A percentile compares a stretch with the other conserved stretches of the same genome.
phyloP scores from a whole-genome alignment of 164 flowering plant genomes.

The Euptelea pleiosperma region DNA sequence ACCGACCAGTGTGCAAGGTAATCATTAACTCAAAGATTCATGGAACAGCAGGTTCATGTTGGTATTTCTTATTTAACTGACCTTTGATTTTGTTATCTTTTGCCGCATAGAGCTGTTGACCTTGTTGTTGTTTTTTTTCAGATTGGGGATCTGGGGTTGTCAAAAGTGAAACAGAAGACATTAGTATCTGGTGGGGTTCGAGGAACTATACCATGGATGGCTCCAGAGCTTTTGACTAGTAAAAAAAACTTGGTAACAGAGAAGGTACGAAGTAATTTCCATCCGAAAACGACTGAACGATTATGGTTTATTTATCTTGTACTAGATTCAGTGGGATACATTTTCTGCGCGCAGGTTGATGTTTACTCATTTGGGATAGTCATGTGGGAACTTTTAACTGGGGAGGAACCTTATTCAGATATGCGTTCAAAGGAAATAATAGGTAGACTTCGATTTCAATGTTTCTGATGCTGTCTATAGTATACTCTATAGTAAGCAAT shows the following conservation, averaged over 20 bases:
- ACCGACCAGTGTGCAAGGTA: constrained; percentile 52
- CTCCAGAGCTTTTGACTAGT: no score
- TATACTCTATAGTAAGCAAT: no score
- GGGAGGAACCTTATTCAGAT: constrained; percentile 46
- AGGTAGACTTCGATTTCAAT: no score
- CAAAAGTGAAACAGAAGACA: constrained; percentile 35
- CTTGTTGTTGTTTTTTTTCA: no score
- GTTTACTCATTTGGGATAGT: constrained; percentile 61
- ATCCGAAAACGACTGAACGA: no score
- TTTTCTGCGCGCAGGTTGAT: constrained; percentile 41
- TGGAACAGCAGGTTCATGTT: no score
- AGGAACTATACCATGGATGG: no score
- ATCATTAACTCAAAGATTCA: no score
- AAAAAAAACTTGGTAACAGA: constrained; percentile 34
- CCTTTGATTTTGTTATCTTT: neutral
- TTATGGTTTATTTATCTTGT: neutral
- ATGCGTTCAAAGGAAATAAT: constrained; percentile 35
- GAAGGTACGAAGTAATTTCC: constrained; percentile 34
- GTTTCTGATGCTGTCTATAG: no score
- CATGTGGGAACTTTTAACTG: no score
- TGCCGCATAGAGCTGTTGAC: no score
- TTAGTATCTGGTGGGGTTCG: constrained; percentile 36
- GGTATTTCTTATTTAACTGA: neutral
- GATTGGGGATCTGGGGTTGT: constrained; percentile 49
- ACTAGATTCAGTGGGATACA: neutral